Conservation (phyloP, 1,139 yeast genomes). For the Candida smagusa region DNA sequence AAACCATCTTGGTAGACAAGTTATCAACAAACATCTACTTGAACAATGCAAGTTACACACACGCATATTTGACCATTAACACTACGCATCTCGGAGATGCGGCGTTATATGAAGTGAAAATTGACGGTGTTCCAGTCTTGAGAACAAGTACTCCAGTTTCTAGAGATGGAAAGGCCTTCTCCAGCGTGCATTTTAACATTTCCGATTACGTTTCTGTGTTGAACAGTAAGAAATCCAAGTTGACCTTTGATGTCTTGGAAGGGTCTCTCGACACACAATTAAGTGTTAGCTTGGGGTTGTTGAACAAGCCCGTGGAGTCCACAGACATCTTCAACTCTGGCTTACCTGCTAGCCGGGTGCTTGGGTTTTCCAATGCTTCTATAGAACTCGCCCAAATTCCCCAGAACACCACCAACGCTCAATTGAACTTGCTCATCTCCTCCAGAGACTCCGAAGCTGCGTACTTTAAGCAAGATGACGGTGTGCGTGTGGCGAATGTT, state of each 20-base stretch:
- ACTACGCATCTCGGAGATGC: slow-evolving; percentile 1
- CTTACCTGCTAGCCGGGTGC: neutral
- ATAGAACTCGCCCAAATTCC: slow-evolving; percentile 5
- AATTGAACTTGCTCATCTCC: slow-evolving; percentile 22
- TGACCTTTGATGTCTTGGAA: slow-evolving; percentile 3
- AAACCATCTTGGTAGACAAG: slow-evolving; percentile 1
- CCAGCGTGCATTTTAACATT: slow-evolving; percentile 4
- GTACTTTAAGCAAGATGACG: slow-evolving; percentile 19
- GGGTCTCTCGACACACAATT: slow-evolving; percentile 1
- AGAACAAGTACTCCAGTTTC: slow-evolving; percentile 3
- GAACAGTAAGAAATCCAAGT: slow-evolving; percentile 3
- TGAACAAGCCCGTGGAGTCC: neutral
- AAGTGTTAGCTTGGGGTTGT: slow-evolving; percentile 1
- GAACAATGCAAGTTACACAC: slow-evolving; percentile 1
- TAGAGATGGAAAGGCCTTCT: slow-evolving; percentile 1
- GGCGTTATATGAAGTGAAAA: slow-evolving; percentile 2
- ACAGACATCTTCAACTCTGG: slow-evolving; percentile 1
- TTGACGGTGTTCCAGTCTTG: slow-evolving; percentile 4
- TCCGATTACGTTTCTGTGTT: slow-evolving; percentile 1
- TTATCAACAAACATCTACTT: slow-evolving; percentile 2
- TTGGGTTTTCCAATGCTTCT: slow-evolving; percentile 4
- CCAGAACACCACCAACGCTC: slow-evolving; percentile 27
- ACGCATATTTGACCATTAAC: slow-evolving; percentile 2
- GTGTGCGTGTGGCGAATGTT: slow-evolving; percentile 24
- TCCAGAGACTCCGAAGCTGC: slow-evolving; percentile 22